These are phyloP conservation scores for Nectriaceae sp. DNA, from an alignment of 2,329 filamentous ascomycete species.

Conservation along the genomic window DNA sequence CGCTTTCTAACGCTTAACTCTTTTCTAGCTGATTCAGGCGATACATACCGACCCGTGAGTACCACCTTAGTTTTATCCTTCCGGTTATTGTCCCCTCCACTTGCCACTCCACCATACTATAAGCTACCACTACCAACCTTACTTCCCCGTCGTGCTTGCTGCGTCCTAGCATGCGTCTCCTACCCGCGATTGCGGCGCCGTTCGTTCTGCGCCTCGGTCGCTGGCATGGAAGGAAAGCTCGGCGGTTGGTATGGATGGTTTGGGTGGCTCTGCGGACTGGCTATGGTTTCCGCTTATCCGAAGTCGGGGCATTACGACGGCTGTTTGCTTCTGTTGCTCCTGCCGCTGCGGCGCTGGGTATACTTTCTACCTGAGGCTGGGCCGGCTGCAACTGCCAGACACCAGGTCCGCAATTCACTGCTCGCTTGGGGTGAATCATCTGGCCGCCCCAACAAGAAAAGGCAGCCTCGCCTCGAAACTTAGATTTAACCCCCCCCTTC, in stretches of 20 bases:
- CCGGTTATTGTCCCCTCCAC: background rate
- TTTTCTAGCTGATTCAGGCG: conserved; percentile 59
- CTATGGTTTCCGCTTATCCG: background rate
- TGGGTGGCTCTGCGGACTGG: no score
- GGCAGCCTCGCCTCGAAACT: background rate
- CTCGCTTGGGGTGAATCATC: background rate
- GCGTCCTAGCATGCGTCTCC: background rate
- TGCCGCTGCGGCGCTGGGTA: conserved; percentile 4
- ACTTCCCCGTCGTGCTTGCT: background rate
- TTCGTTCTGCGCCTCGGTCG: background rate
- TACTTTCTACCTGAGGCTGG: background rate
- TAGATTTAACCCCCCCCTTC: conserved; percentile 6
- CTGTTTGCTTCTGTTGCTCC: conserved; percentile 1
- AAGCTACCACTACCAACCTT: background rate
- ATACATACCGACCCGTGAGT: conserved; percentile 64
- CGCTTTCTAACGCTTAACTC: conserved; percentile 38
- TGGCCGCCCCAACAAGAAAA: background rate
- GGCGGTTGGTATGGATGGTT: background rate
- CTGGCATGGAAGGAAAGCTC: background rate
- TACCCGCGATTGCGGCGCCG: background rate
- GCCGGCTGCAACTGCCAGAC: background rate
- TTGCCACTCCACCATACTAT: background rate
- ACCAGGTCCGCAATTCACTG: background rate
- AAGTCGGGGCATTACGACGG: background rate
- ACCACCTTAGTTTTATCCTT: conserved; percentile 2